Conservation (phyloP, 768 basidiomycete genomes). For the Boletus rubroflammeus region DNA sequence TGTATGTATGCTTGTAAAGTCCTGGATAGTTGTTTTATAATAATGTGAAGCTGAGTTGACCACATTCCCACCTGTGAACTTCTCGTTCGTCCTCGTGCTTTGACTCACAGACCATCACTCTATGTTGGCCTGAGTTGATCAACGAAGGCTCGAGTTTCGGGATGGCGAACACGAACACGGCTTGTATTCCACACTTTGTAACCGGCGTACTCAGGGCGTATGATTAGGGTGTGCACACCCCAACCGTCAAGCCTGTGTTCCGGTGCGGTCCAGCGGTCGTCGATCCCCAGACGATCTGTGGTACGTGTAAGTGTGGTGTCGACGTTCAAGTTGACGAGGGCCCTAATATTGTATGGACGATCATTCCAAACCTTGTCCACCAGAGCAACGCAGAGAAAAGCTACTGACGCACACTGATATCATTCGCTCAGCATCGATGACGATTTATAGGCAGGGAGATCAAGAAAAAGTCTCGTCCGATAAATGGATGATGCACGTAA, state of each 20-base stretch:
- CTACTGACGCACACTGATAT: background rate
- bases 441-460: background rate
- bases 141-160: background rate
- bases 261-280: background rate
- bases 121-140: background rate
- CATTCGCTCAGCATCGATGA: background rate
- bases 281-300: background rate
- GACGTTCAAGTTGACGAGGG: background rate
- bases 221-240: background rate
- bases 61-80: background rate
- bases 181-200: background rate
- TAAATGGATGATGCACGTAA: background rate
- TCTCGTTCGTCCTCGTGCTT: background rate
- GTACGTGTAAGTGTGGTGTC: background rate
- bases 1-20: conserved; percentile 20
- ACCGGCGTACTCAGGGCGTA: background rate
- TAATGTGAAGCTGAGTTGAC: background rate
- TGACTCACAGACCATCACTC: background rate
- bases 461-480: background rate
- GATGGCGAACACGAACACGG: background rate
- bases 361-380: background rate
- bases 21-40: background rate
- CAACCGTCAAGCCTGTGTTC: background rate
- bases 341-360: background rate
- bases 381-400: background rate